phyloP scores from a whole-genome alignment of 2,329 filamentous ascomycete species.

The Fusarium incarnatum region DNA sequence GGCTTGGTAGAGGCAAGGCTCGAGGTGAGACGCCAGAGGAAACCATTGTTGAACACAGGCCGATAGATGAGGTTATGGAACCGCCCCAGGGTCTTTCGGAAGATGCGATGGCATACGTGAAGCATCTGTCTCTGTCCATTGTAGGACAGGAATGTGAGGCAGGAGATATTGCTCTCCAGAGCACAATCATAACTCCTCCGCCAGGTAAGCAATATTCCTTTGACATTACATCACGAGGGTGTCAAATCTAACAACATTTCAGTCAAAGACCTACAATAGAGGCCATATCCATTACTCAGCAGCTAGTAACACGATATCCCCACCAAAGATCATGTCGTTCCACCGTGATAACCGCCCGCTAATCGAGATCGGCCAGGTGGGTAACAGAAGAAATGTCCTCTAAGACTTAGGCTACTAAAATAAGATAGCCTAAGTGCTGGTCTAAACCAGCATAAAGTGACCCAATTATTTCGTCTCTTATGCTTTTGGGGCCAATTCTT shows the following conservation, averaged over 20 bases:
- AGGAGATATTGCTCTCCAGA: background rate
- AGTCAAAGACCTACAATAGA: background rate
- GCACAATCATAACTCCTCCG: background rate
- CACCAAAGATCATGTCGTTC: background rate
- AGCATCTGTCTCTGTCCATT: background rate
- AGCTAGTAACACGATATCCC: background rate
- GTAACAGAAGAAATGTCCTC: too few species aligned
- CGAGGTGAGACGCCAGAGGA: background rate
- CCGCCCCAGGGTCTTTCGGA: background rate
- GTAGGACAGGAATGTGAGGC: background rate
- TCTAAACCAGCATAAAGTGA: too few species aligned
- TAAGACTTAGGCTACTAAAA: too few species aligned
- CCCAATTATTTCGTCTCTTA: too few species aligned
- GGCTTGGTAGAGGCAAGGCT: background rate
- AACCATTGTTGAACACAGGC: background rate
- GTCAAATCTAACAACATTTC: background rate
- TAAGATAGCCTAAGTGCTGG: too few species aligned
- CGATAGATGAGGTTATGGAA: background rate
- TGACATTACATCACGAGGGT: too few species aligned
- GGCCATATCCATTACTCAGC: background rate
- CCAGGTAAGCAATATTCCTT: background rate
- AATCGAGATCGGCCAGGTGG: background rate
- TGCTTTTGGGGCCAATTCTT: too few species aligned
- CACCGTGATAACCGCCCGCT: background rate
- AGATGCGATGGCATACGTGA: background rate